Evolutionary conservation across 139 green algal genomes (phyloP), one percentile per base, ranked within the genome.

Genomic region (Zygnema cylindricum): DNA sequence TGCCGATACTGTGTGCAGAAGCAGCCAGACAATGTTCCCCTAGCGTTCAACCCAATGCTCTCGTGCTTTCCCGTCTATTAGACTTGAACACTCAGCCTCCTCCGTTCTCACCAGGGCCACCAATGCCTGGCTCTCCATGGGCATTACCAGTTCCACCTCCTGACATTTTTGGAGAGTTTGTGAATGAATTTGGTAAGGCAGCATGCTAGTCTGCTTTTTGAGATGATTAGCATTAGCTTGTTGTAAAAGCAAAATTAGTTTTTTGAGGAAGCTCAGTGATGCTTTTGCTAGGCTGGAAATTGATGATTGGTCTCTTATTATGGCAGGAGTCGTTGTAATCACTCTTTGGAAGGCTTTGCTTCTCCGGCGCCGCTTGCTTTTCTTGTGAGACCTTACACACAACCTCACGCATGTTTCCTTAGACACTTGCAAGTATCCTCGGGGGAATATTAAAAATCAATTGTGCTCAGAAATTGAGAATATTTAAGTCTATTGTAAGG

Each of bases 301-400:
- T 25, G 25, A 30, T 73, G 57, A 35, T 25, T 73, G 57, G 30
- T 25, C 57, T 79, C 16, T 79, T 7, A 16, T 41, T 16, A 41
- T 79, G 71, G 36, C 71, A 79, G 36, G 71, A 11, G 71, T 43
- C 36, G 7, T 41, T 79, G 71, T 3, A 16, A 79, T 79, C 11
- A 79, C 71, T 41, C 71, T 79, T 3, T 79, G 71, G 71, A 79
- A 79, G 16, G 71, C 71, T 3, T 16, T 79, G 71, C 71, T 79
- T 41, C 71, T 79, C 11, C 71, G 16, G 21, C 16, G 38, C 11
- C 36, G 71, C 36, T 3, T 79, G 36, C 71, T 79, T 16, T 79
- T 79, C 16, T 79, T 79, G 71, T 79, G 21, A 79, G 57, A 30
- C 30, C 57, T 30, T 30, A 25, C 25, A 25, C 57, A 25, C 30